Conservation (phyloP, 257 asterid species). For the Orobanche coerulescens region DNA sequence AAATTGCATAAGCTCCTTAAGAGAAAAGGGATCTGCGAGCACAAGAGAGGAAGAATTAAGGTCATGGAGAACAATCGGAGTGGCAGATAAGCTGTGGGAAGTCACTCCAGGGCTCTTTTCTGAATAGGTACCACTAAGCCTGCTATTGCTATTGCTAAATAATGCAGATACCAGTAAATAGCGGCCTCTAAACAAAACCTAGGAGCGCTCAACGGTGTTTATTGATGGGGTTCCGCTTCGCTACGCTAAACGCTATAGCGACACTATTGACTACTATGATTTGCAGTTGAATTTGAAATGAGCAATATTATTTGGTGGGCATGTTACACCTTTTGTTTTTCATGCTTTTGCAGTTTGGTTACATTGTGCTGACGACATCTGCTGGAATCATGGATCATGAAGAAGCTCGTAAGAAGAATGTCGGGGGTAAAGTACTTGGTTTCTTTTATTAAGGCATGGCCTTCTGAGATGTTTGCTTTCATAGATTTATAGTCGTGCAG, state of each 20-base stretch:
- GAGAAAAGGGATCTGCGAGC: no score
- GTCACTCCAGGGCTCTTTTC: background rate
- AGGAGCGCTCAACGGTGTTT: background rate
- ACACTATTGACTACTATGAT: background rate
- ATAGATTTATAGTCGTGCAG: background rate
- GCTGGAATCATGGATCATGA: constrained; percentile 41
- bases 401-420: constrained; percentile 35
- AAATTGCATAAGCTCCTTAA: no score
- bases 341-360: constrained; percentile 25
- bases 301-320: background rate
- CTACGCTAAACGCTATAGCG: background rate
- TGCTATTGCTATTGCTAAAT: background rate
- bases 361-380: constrained; percentile 33
- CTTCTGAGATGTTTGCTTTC: background rate
- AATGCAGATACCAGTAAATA: no score
- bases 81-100: no score
- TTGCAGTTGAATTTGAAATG: background rate
- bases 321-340: background rate
- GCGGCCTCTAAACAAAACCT: no score
- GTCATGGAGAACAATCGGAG: no score
- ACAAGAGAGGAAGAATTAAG: no score
- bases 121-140: background rate
- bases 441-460: constrained; percentile 27
- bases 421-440: constrained; percentile 35
- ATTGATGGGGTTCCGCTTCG: background rate